phyloP scores from a whole-genome alignment of 106 monocot genomes.

The Hemerocallis citrina region DNA sequence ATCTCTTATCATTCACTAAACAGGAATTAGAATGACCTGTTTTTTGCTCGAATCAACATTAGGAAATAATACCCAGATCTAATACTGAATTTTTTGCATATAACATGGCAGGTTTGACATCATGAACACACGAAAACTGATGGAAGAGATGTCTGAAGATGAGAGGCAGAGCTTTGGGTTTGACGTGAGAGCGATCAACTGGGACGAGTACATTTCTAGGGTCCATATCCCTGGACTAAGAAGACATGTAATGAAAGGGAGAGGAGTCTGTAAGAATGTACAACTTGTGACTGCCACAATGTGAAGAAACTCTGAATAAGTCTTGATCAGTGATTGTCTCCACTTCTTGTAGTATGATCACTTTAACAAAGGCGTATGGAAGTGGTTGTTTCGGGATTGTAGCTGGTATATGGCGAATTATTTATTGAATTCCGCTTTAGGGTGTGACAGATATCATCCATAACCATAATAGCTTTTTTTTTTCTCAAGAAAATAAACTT shows the following conservation, averaged over 20 bases:
- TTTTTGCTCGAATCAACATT: conserved; percentile 3
- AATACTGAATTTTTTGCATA: not conserved
- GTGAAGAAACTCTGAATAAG: conserved; percentile 6
- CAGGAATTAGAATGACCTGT: not conserved
- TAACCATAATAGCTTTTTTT: too few species aligned
- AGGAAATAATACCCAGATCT: not conserved
- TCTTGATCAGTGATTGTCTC: not conserved
- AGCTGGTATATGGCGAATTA: too few species aligned
- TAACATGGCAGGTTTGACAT: conserved; percentile 4
- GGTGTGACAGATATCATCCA: too few species aligned
- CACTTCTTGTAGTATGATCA: not conserved
- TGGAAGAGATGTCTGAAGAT: conserved; percentile 69
- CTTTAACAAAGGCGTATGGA: not conserved
- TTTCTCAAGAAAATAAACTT: too few species aligned
- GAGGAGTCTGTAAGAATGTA: conserved; percentile 23
- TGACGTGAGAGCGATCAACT: conserved; percentile 53
- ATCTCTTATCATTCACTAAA: not conserved
- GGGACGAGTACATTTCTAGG: conserved; percentile 73
- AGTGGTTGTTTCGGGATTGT: not conserved
- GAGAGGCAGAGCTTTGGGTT: conserved; percentile 60
- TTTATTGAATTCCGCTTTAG: too few species aligned
- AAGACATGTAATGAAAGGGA: conserved; percentile 84
- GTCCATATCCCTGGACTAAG: conserved; percentile 86
- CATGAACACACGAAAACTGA: conserved; percentile 46
- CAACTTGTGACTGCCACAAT: conserved; percentile 12